Conservation (phyloP, 2,329 filamentous ascomycete genomes). For the Talaromyces marneffei region DNA sequence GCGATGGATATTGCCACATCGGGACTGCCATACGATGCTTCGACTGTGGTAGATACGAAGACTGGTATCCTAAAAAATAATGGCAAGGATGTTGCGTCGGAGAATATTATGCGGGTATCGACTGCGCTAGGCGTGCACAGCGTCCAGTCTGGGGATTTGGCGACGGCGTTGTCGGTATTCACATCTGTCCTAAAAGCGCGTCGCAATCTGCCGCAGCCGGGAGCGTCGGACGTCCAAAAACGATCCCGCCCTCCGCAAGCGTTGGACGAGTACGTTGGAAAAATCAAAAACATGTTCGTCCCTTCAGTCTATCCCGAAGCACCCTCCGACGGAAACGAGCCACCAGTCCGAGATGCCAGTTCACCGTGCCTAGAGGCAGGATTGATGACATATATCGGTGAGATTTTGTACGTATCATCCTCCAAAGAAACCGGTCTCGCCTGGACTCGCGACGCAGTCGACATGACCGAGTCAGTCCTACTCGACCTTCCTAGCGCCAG, state of each 20-base stretch:
- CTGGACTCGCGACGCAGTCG: slow-evolving; percentile 86
- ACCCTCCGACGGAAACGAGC: slow-evolving; percentile 62
- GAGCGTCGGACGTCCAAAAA: slow-evolving; percentile 6
- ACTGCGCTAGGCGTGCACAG: slow-evolving; percentile 75
- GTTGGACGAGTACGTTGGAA: slow-evolving; percentile 31
- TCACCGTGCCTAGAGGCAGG: slow-evolving; percentile 79
- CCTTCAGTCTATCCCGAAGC: slow-evolving; percentile 63
- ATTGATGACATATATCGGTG: slow-evolving; percentile 83
- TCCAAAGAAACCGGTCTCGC: slow-evolving; percentile 65
- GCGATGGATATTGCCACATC: slow-evolving; percentile 68
- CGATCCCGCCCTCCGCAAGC: slow-evolving; percentile 16
- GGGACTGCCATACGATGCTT: slow-evolving; percentile 42
- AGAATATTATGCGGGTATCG: slow-evolving; percentile 68
- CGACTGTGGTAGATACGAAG: slow-evolving; percentile 53
- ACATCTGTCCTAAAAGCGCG: slow-evolving; percentile 77
- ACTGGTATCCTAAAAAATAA: slow-evolving; percentile 61
- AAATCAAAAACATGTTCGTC: slow-evolving; percentile 42
- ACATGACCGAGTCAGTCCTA: slow-evolving; percentile 64
- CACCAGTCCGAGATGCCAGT: slow-evolving; percentile 58
- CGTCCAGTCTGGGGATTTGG: slow-evolving; percentile 62
- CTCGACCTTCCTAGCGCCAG: slow-evolving; percentile 27
- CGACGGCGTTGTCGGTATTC: slow-evolving; percentile 72
- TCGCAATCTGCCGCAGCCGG: slow-evolving; percentile 49
- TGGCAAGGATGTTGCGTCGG: slow-evolving; percentile 52
- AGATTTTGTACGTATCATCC: slow-evolving; percentile 76